Evolutionary conservation across 345 rosid genomes (phyloP).

Genomic region (Arabis hirsuta): DNA sequence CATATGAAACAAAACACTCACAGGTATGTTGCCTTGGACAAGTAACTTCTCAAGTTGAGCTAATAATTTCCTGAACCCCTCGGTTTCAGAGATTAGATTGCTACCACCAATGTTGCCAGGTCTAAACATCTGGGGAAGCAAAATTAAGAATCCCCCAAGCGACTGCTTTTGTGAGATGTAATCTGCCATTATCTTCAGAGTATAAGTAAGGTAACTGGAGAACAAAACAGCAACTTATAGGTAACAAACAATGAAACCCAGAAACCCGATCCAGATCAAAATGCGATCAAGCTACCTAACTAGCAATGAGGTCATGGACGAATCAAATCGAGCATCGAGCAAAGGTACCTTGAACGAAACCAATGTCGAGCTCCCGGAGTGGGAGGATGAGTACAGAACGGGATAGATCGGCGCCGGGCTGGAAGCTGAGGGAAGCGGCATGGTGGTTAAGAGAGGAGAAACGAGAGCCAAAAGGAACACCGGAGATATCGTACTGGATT

Average conservation of each 20-base stretch:
- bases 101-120: constrained; percentile 49
- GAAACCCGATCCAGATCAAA: constrained; percentile 2
- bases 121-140: constrained; percentile 75
- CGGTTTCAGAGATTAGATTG: constrained; percentile 44
- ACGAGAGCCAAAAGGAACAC: constrained; percentile 91
- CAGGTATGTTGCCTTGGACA: constrained; percentile 73
- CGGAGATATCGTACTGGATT: constrained; percentile 92
- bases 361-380: constrained; percentile 68
- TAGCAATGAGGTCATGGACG: neutral
- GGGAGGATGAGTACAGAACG: constrained; percentile 89
- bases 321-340: neutral
- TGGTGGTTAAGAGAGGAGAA: constrained; percentile 88
- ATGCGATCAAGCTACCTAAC: neutral
- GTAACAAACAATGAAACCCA: neutral
- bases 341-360: constrained; percentile 62
- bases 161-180: constrained; percentile 69
- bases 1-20: constrained; percentile 51
- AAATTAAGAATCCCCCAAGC: constrained; percentile 81
- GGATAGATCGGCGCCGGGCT: constrained; percentile 85
- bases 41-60: constrained; percentile 76
- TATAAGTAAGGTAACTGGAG: constrained; percentile 8
- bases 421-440: constrained; percentile 77
- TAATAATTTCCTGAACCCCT: constrained; percentile 51
- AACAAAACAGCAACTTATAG: neutral
- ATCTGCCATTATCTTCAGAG: constrained; percentile 52